Percentiles rank a stretch among this genome's conserved stretches.
Conservation (phyloP, 2,329 filamentous ascomycete species). For the Nemania abortiva region DNA sequence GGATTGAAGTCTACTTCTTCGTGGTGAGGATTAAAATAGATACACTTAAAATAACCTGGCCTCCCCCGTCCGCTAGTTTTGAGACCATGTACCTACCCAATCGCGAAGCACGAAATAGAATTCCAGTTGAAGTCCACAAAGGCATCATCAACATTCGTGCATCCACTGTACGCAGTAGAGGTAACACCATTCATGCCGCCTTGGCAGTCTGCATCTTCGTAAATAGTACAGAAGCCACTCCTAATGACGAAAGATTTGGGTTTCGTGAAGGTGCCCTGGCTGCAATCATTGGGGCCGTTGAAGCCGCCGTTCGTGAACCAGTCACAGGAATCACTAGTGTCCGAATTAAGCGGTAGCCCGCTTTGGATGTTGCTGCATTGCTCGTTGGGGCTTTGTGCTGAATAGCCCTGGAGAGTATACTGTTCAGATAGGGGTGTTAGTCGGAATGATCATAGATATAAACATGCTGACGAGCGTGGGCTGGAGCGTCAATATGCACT, state of each 20-base stretch:
- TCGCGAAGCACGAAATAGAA: background rate
- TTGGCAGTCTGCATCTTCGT: background rate
- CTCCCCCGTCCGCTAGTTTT: background rate
- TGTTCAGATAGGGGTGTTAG: background rate
- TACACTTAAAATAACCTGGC: too few relatives aligned
- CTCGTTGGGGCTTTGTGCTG: background rate
- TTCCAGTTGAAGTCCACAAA: background rate
- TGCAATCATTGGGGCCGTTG: background rate
- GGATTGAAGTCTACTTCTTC: too few relatives aligned
- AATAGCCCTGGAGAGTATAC: background rate
- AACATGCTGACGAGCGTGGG: background rate
- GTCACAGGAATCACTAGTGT: background rate
- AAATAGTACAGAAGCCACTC: background rate
- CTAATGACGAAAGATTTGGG: background rate
- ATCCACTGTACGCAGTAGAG: background rate
- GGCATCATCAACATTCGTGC: background rate
- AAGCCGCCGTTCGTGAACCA: background rate
- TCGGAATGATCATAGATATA: too few relatives aligned
- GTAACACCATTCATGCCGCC: background rate
- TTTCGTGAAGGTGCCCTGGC: background rate
- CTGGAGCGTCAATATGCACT: background rate
- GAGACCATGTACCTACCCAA: background rate
- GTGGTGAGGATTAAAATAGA: too few relatives aligned
- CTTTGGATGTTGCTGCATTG: background rate
- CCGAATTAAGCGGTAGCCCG: background rate